These are phyloP conservation scores for Amaranthus palmeri DNA, from an alignment of 148 eudicot genomes.

Conservation along the genomic window DNA sequence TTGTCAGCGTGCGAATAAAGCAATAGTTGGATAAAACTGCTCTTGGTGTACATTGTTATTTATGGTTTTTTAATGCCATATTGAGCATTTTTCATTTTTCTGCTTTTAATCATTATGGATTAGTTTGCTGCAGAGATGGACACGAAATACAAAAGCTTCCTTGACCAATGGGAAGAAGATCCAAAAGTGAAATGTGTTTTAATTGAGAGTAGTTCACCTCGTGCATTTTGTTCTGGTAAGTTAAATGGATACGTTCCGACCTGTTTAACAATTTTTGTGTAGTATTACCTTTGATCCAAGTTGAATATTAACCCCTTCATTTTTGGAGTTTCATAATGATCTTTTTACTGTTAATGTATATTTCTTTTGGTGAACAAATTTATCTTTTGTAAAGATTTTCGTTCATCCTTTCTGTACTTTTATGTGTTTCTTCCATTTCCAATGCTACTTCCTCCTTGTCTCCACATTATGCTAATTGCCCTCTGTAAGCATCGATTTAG, in stretches of 20 bases:
- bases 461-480: too few relatives aligned
- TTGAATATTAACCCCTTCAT: too few relatives aligned
- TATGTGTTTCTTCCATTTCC: too few relatives aligned
- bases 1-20: neutral
- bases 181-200: conserved; percentile 87
- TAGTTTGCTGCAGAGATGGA: conserved; percentile 71
- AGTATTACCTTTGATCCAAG: neutral
- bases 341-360: too few relatives aligned
- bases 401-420: too few relatives aligned
- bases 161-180: conserved; percentile 90
- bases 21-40: neutral
- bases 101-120: neutral
- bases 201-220: conserved; percentile 74
- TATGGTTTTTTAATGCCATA: neutral
- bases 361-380: too few relatives aligned
- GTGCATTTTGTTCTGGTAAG: conserved; percentile 93
- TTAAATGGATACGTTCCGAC: neutral
- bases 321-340: too few relatives aligned
- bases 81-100: neutral
- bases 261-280: neutral
- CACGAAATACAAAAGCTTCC: conserved; percentile 70
- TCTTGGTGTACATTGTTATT: neutral
- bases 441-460: too few relatives aligned
- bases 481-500: too few relatives aligned
- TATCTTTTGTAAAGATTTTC: too few relatives aligned